phyloP scores from a whole-genome alignment of 495 filamentous ascomycete genomes.

The Chaetomium cochliodes region DNA sequence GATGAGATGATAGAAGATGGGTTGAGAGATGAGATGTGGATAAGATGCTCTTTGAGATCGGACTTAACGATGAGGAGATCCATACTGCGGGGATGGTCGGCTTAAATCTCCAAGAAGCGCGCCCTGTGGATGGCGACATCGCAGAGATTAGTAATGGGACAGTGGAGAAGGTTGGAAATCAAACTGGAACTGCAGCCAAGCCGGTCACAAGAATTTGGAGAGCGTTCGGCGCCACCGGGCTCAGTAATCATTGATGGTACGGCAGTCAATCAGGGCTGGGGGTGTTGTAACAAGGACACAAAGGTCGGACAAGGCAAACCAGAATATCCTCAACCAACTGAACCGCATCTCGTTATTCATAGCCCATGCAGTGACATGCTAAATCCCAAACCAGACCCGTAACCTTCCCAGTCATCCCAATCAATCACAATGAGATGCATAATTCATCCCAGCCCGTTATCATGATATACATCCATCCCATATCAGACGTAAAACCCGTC shows the following conservation, averaged over 20 bases:
- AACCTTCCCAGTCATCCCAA: background rate
- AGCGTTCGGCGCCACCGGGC: background rate
- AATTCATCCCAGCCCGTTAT: background rate
- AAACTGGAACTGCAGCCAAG: constrained; percentile 5
- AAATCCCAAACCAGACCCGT: too few relatives aligned
- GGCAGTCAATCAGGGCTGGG: background rate
- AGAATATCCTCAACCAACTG: background rate
- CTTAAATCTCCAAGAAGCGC: background rate
- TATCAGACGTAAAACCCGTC: background rate
- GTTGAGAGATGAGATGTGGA: background rate
- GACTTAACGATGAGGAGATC: background rate
- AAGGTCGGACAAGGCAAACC: background rate
- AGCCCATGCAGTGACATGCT: too few relatives aligned
- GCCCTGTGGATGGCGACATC: background rate
- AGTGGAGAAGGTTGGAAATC: constrained; percentile 1
- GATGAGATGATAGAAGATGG: background rate
- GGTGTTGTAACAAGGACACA: too few relatives aligned
- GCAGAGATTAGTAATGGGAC: constrained; percentile 2
- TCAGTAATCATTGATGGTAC: background rate
- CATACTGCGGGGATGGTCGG: background rate
- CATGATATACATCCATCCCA: too few relatives aligned
- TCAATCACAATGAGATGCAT: background rate
- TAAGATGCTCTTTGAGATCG: background rate
- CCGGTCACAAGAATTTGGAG: background rate
- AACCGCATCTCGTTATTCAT: background rate